Evolutionary conservation across 1,139 yeast genomes (phyloP).

Genomic region (Debaryomyces fabryi): DNA sequence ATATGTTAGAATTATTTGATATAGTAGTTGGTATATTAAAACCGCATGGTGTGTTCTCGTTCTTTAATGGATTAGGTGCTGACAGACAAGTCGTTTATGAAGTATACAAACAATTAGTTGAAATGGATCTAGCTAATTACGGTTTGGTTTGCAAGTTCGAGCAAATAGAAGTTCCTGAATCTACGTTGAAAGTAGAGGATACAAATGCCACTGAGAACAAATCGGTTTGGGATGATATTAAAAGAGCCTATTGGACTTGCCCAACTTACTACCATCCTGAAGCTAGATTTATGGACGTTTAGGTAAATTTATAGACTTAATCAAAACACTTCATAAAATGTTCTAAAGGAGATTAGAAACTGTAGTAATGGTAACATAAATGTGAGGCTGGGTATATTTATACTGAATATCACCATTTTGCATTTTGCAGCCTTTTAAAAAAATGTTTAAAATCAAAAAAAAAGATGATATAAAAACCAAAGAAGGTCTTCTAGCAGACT

Average conservation of each 20-base stretch:
- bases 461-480: background rate
- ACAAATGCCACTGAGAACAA: conserved; percentile 23
- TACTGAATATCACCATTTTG: background rate
- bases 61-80: conserved; percentile 96
- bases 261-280: conserved; percentile 69
- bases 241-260: conserved; percentile 75
- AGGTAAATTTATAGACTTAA: background rate
- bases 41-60: conserved; percentile 82
- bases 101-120: conserved; percentile 82
- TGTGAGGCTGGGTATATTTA: too few species aligned
- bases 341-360: background rate
- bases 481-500: too few species aligned
- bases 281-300: conserved; percentile 45
- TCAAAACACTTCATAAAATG: background rate
- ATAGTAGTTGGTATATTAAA: conserved; percentile 77
- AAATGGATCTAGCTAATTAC: conserved; percentile 75
- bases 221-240: conserved; percentile 69
- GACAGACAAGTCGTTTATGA: conserved; percentile 88
- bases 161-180: conserved; percentile 44
- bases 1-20: conserved; percentile 86
- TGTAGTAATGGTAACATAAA: background rate
- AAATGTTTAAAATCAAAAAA: background rate
- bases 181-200: conserved; percentile 30
- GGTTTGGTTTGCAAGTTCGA: conserved; percentile 66
- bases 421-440: background rate